phyloP scores from a whole-genome alignment of 768 basidiomycete species.

The Tylopilus vinaceipallidus region DNA sequence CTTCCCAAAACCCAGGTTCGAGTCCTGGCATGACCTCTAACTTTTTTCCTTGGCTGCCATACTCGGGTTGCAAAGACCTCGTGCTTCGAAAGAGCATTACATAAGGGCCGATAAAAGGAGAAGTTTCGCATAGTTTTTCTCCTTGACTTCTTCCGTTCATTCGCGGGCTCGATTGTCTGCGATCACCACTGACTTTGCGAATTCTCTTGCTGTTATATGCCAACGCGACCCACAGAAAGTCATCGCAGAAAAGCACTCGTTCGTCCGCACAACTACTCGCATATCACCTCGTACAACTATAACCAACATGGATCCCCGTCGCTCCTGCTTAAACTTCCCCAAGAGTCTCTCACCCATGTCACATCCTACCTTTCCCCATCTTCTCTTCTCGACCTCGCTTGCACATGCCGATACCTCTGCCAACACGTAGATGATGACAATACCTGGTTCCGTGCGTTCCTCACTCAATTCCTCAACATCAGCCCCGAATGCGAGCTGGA shows the following conservation, averaged over 20 bases:
- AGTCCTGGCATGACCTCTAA: constrained; percentile 23
- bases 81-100: not conserved
- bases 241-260: constrained; percentile 36
- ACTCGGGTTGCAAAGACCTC: too few relatives aligned
- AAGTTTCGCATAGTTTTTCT: not conserved
- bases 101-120: not conserved
- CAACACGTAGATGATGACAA: constrained; percentile 74
- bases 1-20: constrained; percentile 30
- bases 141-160: constrained; percentile 5
- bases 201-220: constrained; percentile 57
- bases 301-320: constrained; percentile 50
- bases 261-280: constrained; percentile 29
- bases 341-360: constrained; percentile 74
- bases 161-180: constrained; percentile 27
- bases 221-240: constrained; percentile 47
- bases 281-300: constrained; percentile 19
- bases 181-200: constrained; percentile 13
- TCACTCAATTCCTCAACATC: constrained; percentile 64
- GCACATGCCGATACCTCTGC: constrained; percentile 50
- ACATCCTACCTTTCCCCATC: constrained; percentile 69
- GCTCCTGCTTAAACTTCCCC: constrained; percentile 54
- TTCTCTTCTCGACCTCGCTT: constrained; percentile 55
- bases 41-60: not conserved
- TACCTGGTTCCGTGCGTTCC: constrained; percentile 77
- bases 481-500: constrained; percentile 59